A percentile compares a stretch with the other conserved stretches of the same genome.
Conservation (phyloP, 768 basidiomycete genomes). For the Termitomyces sp. region DNA sequence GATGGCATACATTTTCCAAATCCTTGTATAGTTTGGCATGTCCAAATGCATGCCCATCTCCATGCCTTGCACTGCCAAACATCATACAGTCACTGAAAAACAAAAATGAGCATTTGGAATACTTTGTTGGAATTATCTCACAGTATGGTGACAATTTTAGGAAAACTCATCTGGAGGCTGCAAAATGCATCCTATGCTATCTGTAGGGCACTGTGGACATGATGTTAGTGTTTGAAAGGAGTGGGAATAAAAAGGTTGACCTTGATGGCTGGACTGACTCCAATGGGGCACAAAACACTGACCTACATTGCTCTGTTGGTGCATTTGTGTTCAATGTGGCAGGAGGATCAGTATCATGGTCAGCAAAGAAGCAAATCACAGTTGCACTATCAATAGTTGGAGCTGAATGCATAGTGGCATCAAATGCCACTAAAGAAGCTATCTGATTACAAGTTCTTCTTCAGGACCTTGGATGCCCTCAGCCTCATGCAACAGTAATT, state of each 20-base stretch:
- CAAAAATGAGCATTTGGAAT: not conserved
- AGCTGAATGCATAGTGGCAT: not conserved
- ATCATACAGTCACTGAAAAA: not conserved
- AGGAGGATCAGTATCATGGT: not conserved
- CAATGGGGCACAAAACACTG: not conserved
- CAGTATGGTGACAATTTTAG: not conserved
- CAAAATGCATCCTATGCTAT: too few relatives aligned
- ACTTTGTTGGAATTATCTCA: not conserved
- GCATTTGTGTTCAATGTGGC: not conserved
- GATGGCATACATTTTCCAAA: not conserved
- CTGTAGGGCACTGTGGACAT: too few relatives aligned
- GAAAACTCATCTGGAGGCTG: not conserved
- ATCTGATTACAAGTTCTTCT: constrained; percentile 2
- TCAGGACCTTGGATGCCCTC: constrained; percentile 2
- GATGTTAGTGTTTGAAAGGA: too few relatives aligned
- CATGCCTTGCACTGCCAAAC: not conserved
- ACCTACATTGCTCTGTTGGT: not conserved
- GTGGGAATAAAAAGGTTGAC: not conserved
- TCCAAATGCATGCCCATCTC: not conserved
- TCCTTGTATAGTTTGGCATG: not conserved
- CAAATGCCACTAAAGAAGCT: constrained; percentile 1
- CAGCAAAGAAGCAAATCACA: not conserved
- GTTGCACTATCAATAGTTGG: not conserved
- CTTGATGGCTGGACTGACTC: constrained; percentile 1
- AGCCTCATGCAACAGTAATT: not conserved